Evolutionary conservation across 768 basidiomycete genomes (phyloP).

Genomic region (Imleria badia): DNA sequence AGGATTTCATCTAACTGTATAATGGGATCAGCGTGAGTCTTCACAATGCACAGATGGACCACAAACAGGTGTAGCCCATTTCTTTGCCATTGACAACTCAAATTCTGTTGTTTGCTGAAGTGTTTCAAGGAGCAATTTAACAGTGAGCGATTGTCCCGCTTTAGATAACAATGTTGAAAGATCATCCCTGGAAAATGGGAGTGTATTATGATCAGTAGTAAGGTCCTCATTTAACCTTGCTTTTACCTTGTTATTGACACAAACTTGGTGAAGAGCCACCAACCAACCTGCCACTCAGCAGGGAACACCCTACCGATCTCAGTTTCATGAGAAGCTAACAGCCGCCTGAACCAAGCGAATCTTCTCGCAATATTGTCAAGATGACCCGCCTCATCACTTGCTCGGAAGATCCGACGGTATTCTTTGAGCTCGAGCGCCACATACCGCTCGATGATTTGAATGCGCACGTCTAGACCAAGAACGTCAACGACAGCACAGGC

Average conservation of each 20-base stretch:
- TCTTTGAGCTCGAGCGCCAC: constrained; percentile 89
- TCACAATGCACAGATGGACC: constrained; percentile 6
- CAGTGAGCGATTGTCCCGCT: constrained; percentile 66
- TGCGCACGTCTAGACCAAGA: constrained; percentile 79
- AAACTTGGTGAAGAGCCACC: constrained; percentile 81
- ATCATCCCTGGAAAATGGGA: constrained; percentile 62
- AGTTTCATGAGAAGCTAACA: constrained; percentile 82
- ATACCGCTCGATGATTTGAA: constrained; percentile 83
- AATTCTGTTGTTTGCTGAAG: constrained; percentile 88
- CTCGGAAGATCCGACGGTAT: constrained; percentile 92
- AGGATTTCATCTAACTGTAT: constrained; percentile 66
- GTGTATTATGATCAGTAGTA: not conserved
- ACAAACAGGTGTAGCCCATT: constrained; percentile 74
- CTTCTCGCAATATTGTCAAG: constrained; percentile 91
- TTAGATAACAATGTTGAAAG: constrained; percentile 79
- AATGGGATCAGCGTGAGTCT: not conserved
- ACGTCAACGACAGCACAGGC: constrained; percentile 91
- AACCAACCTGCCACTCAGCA: constrained; percentile 79
- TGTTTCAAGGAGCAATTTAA: constrained; percentile 80
- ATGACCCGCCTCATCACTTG: constrained; percentile 93
- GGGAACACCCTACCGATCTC: constrained; percentile 87
- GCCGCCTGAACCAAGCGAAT: constrained; percentile 92
- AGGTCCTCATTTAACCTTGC: not conserved
- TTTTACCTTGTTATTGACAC: constrained; percentile 83
- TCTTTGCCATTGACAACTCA: constrained; percentile 75